Evolutionary conservation across 2,329 filamentous ascomycete genomes (phyloP).

Genomic region (Teratosphaeria viscida): DNA sequence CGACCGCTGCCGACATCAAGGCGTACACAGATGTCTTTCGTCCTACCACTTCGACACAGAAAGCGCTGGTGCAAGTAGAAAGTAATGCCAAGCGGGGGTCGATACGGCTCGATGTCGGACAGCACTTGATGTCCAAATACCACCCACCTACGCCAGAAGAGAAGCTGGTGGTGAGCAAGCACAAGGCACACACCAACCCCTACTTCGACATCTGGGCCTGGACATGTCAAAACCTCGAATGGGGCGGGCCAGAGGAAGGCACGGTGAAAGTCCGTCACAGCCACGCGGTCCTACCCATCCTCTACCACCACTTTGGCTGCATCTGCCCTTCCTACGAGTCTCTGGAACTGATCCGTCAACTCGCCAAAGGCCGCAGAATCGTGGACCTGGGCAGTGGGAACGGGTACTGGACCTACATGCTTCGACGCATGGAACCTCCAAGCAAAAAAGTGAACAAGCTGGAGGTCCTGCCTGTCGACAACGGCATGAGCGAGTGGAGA

Average conservation of each 20-base stretch:
- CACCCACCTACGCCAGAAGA: slow-evolving; percentile 35
- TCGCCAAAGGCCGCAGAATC: slow-evolving; percentile 44
- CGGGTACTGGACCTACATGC: slow-evolving; percentile 66
- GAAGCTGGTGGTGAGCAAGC: slow-evolving; percentile 28
- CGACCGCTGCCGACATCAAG: slow-evolving; percentile 48
- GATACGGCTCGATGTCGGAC: slow-evolving; percentile 46
- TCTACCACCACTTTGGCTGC: slow-evolving; percentile 74
- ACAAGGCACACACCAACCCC: slow-evolving; percentile 48
- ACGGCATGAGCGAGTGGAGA: slow-evolving; percentile 56
- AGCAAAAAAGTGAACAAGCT: slow-evolving; percentile 26
- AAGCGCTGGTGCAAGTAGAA: slow-evolving; percentile 51
- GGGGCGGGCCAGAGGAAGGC: slow-evolving; percentile 49
- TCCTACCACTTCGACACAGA: slow-evolving; percentile 47
- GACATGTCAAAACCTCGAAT: slow-evolving; percentile 53
- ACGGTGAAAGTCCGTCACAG: slow-evolving; percentile 45
- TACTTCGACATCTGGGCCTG: slow-evolving; percentile 59
- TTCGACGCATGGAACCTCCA: slow-evolving; percentile 44
- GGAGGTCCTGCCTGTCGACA: slow-evolving; percentile 53
- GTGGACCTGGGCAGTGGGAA: slow-evolving; percentile 61
- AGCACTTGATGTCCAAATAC: slow-evolving; percentile 45
- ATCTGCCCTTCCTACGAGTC: slow-evolving; percentile 58
- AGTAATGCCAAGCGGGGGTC: slow-evolving; percentile 58
- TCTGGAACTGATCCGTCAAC: slow-evolving; percentile 47
- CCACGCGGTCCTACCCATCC: slow-evolving; percentile 60
- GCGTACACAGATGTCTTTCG: slow-evolving; percentile 60